phyloP scores from a whole-genome alignment of 768 basidiomycete species.

The Russula dissimulans region DNA sequence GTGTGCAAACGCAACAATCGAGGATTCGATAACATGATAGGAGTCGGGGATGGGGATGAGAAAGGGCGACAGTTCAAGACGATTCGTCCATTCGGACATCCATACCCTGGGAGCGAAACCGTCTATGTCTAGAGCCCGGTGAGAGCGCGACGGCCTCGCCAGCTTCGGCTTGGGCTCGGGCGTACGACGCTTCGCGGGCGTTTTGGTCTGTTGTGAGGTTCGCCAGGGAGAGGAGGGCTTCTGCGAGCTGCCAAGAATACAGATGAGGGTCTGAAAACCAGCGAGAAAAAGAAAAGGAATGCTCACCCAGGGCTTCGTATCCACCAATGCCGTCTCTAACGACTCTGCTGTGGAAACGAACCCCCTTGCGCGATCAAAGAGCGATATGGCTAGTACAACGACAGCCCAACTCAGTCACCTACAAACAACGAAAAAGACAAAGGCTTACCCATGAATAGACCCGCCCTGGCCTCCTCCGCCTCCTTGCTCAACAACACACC shows the following conservation, averaged over 20 bases:
- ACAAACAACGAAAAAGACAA: not conserved
- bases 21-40: no score
- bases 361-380: conserved; percentile 28
- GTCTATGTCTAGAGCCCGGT: conserved; percentile 7
- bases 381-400: conserved; percentile 24
- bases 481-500: conserved; percentile 36
- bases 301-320: conserved; percentile 21
- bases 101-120: not conserved
- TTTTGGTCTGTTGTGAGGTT: conserved; percentile 44
- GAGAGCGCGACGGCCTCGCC: conserved; percentile 31
- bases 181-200: conserved; percentile 43
- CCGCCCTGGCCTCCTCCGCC: conserved; percentile 48
- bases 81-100: conserved; percentile 20
- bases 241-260: conserved; percentile 33
- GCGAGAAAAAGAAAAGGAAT: no score
- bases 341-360: conserved; percentile 15
- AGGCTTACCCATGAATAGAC: conserved; percentile 35
- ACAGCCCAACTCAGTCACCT: conserved; percentile 19
- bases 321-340: conserved; percentile 4
- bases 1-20: not conserved
- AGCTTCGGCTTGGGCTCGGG: conserved; percentile 40
- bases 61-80: not conserved
- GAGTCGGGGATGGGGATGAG: not conserved
- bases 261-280: not conserved
- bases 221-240: conserved; percentile 50